Conservation (phyloP, 2,329 filamentous ascomycete species). For the Scedosporium apiospermum region DNA sequence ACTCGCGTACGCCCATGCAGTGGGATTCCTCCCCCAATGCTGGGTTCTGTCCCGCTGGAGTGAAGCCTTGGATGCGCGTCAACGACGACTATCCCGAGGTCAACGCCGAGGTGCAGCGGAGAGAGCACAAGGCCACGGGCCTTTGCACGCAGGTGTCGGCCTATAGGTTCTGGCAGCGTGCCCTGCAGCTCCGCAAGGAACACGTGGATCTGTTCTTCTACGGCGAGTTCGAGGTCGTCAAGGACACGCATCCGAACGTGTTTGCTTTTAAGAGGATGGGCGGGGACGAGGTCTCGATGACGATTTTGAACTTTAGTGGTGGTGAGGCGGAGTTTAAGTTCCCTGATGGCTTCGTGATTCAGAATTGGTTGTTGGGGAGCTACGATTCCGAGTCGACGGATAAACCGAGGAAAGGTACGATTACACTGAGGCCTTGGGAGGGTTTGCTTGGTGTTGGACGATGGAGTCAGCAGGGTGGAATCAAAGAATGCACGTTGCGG, state of each 20-base stretch:
- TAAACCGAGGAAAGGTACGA: not conserved
- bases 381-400: constrained; percentile 2
- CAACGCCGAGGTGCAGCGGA: constrained; percentile 50
- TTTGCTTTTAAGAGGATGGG: not conserved
- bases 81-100: constrained; percentile 52
- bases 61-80: constrained; percentile 59
- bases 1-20: constrained; percentile 63
- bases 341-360: not conserved
- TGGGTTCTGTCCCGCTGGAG: constrained; percentile 49
- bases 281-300: not conserved
- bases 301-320: constrained; percentile 5
- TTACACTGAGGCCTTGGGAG: constrained; percentile 3
- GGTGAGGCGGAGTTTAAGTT: constrained; percentile 1
- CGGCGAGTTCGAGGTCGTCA: constrained; percentile 31
- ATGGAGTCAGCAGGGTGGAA: not conserved
- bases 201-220: constrained; percentile 58
- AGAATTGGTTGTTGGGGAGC: constrained; percentile 1
- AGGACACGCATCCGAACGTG: not conserved
- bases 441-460: constrained; percentile 2
- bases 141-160: constrained; percentile 27
- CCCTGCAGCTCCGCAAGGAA: constrained; percentile 51
- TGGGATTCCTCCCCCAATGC: constrained; percentile 53
- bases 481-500: not conserved
- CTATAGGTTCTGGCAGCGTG: constrained; percentile 51
- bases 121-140: not conserved